Percentiles rank a stretch among this genome's conserved stretches.
These are phyloP conservation scores for Fusarium tjaetaba DNA, from an alignment of 2,329 filamentous ascomycete species.

Conservation along the genomic window DNA sequence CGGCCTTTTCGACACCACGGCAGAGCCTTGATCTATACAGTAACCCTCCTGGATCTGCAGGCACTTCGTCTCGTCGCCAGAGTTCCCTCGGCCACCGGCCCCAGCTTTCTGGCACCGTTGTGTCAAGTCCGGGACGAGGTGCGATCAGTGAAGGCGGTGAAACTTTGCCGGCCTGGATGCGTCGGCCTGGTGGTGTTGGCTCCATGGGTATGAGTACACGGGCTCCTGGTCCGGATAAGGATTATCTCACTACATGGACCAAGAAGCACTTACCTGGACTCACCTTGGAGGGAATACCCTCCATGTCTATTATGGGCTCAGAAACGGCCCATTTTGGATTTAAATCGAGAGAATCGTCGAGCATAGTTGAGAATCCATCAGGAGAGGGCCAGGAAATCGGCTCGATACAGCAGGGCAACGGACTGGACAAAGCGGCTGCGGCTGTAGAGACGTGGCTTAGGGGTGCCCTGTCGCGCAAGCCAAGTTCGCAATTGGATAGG, in stretches of 20 bases:
- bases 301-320: conserved; percentile 71
- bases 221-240: conserved; percentile 82
- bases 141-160: conserved; percentile 53
- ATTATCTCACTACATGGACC: conserved; percentile 85
- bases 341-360: conserved; percentile 48
- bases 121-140: conserved; percentile 49
- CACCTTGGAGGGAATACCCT: conserved; percentile 73
- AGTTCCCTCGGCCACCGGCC: conserved; percentile 54
- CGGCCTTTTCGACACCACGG: conserved; percentile 73
- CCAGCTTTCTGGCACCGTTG: conserved; percentile 46
- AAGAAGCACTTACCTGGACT: conserved; percentile 84
- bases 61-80: conserved; percentile 53
- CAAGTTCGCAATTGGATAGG: conserved; percentile 60
- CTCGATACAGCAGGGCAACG: conserved; percentile 59
- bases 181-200: conserved; percentile 88
- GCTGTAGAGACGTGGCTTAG: conserved; percentile 91
- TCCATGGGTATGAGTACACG: conserved; percentile 77
- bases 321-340: conserved; percentile 69
- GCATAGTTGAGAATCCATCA: conserved; percentile 63
- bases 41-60: conserved; percentile 50
- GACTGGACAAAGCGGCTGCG: conserved; percentile 84
- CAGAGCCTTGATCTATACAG: conserved; percentile 70
- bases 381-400: conserved; percentile 57
- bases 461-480: conserved; percentile 76
- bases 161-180: conserved; percentile 69